phyloP scores from a whole-genome alignment of 257 asterid species.

The Solanum ahanhuiri region DNA sequence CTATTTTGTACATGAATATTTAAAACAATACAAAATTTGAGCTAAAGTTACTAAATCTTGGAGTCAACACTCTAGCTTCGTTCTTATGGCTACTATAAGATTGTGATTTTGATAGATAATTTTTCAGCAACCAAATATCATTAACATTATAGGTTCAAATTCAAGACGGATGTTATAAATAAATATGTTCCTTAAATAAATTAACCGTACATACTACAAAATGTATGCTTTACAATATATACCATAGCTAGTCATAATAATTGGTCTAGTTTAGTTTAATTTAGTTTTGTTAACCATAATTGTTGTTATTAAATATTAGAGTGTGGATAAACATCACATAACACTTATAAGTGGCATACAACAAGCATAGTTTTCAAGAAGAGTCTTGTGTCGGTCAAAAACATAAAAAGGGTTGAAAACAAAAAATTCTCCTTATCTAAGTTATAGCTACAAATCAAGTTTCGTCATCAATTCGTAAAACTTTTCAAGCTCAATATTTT shows the following conservation, averaged over 20 bases:
- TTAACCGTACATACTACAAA: background rate
- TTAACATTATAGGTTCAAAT: background rate
- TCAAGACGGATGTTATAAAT: background rate
- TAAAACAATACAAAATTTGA: too few species aligned
- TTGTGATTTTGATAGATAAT: background rate
- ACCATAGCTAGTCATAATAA: too few species aligned
- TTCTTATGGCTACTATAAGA: background rate
- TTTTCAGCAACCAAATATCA: background rate
- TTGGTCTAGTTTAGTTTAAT: too few species aligned
- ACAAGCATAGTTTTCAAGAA: background rate
- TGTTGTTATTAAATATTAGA: background rate
- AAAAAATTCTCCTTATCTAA: background rate
- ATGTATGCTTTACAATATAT: background rate
- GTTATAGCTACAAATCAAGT: background rate
- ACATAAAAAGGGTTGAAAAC: background rate
- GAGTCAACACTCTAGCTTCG: background rate
- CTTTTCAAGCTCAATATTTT: background rate
- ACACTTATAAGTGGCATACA: background rate
- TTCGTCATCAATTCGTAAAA: too few species aligned
- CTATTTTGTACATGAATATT: too few species aligned
- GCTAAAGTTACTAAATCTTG: background rate
- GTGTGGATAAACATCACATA: background rate
- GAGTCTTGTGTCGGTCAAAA: background rate
- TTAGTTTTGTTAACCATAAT: too few species aligned
- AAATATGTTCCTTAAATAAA: background rate